Conservation (phyloP, 129 eudicot species). For the Kitagawia praeruptora region DNA sequence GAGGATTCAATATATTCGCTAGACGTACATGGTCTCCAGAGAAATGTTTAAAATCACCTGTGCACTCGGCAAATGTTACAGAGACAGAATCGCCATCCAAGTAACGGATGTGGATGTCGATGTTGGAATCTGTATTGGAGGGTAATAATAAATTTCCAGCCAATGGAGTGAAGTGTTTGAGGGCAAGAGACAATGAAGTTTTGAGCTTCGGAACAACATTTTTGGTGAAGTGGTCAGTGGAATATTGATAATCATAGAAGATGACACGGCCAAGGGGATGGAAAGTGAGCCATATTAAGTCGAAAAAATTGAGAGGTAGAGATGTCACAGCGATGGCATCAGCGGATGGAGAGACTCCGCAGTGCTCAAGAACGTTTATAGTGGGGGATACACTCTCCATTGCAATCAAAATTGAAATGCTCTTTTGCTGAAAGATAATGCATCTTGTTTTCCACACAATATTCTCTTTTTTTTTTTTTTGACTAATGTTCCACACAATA, state of each 20-base stretch:
- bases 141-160: slow-evolving; percentile 5
- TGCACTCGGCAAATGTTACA: slow-evolving; percentile 23
- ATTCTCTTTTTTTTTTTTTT: too few relatives aligned
- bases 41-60: slow-evolving; percentile 27
- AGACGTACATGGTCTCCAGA: slow-evolving; percentile 28
- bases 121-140: neutral
- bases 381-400: neutral
- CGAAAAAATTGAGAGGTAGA: slow-evolving; percentile 1
- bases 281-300: neutral
- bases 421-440: too few relatives aligned
- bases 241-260: neutral
- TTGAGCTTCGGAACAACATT: neutral
- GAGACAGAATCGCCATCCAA: slow-evolving; percentile 32
- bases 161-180: slow-evolving; percentile 5
- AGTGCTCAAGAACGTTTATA: neutral
- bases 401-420: too few relatives aligned
- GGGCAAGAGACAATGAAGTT: slow-evolving; percentile 2
- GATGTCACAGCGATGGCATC: neutral
- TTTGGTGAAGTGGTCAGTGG: neutral
- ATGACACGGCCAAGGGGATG: neutral
- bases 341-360: slow-evolving; percentile 3
- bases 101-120: slow-evolving; percentile 25
- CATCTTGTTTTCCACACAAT: too few relatives aligned
- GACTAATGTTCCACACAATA: too few relatives aligned
- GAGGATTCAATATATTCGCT: slow-evolving; percentile 25